Conservation (phyloP, 2,329 filamentous ascomycete species). For the Paecilomyces variotii region DNA sequence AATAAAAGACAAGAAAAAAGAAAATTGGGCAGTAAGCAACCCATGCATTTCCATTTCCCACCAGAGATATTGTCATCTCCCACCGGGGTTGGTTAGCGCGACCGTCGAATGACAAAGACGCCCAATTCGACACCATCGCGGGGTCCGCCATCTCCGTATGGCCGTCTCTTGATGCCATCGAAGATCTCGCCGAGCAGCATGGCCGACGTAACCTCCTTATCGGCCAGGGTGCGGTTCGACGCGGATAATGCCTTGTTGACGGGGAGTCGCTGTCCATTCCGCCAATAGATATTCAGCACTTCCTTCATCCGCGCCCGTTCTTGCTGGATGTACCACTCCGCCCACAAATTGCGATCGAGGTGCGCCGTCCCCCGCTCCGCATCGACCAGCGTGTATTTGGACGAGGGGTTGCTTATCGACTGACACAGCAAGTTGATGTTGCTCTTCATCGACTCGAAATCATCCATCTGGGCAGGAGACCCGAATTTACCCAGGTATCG, state of each 20-base stretch:
- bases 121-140: slow-evolving; percentile 39
- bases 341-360: slow-evolving; percentile 49
- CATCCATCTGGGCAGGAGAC: slow-evolving; percentile 46
- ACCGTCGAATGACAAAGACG: slow-evolving; percentile 42
- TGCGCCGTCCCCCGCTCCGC: slow-evolving; percentile 44
- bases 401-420: slow-evolving; percentile 27
- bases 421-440: slow-evolving; percentile 34
- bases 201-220: slow-evolving; percentile 43
- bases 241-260: slow-evolving; percentile 17
- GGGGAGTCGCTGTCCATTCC: slow-evolving; percentile 28
- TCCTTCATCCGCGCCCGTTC: slow-evolving; percentile 53
- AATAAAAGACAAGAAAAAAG: neutral
- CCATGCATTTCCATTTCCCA: neutral
- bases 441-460: slow-evolving; percentile 44
- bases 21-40: neutral
- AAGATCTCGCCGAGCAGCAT: slow-evolving; percentile 53
- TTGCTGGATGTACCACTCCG: slow-evolving; percentile 58
- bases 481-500: slow-evolving; percentile 47
- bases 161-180: slow-evolving; percentile 48
- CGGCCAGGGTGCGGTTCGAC: slow-evolving; percentile 21
- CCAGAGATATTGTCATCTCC: neutral
- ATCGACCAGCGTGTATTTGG: slow-evolving; percentile 40
- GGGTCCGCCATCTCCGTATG: slow-evolving; percentile 39
- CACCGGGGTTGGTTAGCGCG: slow-evolving; percentile 15
- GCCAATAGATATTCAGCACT: slow-evolving; percentile 36